Conservation (phyloP, 1,284 basidiomycete genomes). For the Irpex sp. region DNA sequence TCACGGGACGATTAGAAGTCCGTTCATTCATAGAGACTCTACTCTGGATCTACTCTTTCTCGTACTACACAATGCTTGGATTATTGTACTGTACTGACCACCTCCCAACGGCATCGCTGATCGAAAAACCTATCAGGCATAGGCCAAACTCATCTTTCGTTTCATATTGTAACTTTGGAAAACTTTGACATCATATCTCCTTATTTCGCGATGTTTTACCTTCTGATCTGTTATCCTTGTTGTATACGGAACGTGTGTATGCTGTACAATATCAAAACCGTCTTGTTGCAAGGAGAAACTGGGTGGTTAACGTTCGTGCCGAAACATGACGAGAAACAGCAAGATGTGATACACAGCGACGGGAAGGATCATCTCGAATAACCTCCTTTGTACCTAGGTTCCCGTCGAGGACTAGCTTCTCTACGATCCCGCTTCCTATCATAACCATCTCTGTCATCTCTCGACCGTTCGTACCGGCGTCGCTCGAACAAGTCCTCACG, state of each 20-base stretch:
- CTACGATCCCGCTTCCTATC: constrained; percentile 13
- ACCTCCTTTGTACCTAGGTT: constrained; percentile 25
- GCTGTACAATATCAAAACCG: background rate
- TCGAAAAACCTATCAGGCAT: background rate
- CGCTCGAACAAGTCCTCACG: constrained; percentile 13
- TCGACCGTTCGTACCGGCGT: constrained; percentile 6
- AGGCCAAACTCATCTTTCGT: background rate
- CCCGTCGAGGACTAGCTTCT: constrained; percentile 13
- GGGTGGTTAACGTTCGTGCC: too few species aligned
- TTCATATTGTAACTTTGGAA: background rate
- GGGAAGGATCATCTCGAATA: constrained; percentile 20
- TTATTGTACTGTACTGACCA: background rate
- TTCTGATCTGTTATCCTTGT: background rate
- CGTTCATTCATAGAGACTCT: background rate
- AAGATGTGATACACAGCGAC: background rate
- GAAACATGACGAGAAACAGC: background rate
- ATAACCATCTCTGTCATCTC: background rate
- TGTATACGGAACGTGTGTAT: background rate
- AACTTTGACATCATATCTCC: background rate
- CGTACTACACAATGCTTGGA: background rate
- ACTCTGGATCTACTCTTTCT: background rate
- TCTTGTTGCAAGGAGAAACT: background rate
- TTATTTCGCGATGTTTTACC: background rate
- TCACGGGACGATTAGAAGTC: background rate
- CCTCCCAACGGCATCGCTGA: background rate